Base-by-base conservation (phyloP, 2,329 filamentous ascomycete genomes). In the Davidsoniella virescens region DNA sequence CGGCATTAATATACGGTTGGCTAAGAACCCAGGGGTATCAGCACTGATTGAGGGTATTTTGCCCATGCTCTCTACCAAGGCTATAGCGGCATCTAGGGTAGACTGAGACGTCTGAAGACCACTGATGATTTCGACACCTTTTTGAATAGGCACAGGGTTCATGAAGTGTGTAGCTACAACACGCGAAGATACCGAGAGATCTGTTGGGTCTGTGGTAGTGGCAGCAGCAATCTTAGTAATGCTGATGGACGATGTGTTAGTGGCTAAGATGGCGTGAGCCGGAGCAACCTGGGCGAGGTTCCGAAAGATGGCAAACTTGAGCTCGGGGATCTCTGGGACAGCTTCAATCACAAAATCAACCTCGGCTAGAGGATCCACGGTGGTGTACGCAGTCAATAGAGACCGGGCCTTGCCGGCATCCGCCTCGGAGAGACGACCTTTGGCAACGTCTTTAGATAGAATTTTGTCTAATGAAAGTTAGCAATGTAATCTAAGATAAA, bases 131-230 rank as follows among this genome's bases (percentile, higher is more conserved):
- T 98, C 92, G 4, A 98, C 92, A 48, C 92, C 92, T 66, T 94
- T 94, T 63, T 96, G 92, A 29, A 98, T 70, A 2, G 92, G 92
- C 0, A 98, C 92, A 0, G 92, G 92, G 71, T 98, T 98, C 92
- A 98, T 98, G 67, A 98, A 98, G 66, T 98, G 92, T 14, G 92
- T 96, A 47, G 86, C 87, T 50, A 98, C 79, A 8, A 98, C 92
- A 44, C 92, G 82, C 5, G 87, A 90, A 41, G 86, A 83, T 39
- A 81, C 84, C 41, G 80, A 82, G 20, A 85, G 80, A 60, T 94
- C 84, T 16, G 70, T 90, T 1, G 87, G 82, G 61, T 94, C 78
- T 51, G 72, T 71, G 23, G 80, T 83, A 1, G 90, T 90, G 8
- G 88, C 78, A 3, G 92, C 88, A 17, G 92, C 92, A 59, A 98